Conservation (phyloP, 306 rosid species). For the Cajanus cajan region DNA sequence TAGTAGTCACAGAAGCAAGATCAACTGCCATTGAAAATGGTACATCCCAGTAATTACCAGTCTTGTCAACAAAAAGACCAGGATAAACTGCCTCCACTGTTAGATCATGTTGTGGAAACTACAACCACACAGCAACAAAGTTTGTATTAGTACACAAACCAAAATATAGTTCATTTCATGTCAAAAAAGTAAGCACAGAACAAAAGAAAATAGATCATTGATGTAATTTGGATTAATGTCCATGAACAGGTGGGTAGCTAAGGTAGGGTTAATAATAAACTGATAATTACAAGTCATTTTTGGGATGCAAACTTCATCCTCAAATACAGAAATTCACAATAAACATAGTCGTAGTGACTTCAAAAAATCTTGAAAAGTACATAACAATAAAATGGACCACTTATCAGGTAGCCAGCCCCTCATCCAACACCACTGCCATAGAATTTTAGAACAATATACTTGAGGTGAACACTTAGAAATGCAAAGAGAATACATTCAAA, state of each 20-base stretch:
- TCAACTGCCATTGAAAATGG: constrained; percentile 74
- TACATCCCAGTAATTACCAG: constrained; percentile 86
- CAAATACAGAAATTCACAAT: neutral
- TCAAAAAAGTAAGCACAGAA: neutral
- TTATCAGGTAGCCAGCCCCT: neutral
- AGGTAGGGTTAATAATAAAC: neutral
- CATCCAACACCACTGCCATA: constrained; percentile 2
- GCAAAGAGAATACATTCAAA: neutral
- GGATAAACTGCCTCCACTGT: constrained; percentile 80
- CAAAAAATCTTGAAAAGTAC: neutral
- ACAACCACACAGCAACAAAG: constrained; percentile 33
- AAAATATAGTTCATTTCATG: constrained; percentile 20
- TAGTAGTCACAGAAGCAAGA: constrained; percentile 63
- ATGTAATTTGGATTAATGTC: neutral
- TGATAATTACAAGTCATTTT: neutral
- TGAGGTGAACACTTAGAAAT: neutral
- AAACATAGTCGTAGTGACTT: neutral
- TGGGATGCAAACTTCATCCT: constrained; percentile 17
- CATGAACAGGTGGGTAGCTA: neutral
- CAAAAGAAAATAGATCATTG: neutral
- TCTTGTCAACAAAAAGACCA: constrained; percentile 73
- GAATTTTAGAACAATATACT: neutral
- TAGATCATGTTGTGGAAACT: constrained; percentile 80
- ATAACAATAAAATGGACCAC: neutral
- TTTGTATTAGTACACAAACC: constrained; percentile 2